A percentile compares a stretch with the other conserved stretches of the same genome.
phyloP scores from a whole-genome alignment of 1,284 basidiomycete species.

The Puccinia novopanici region DNA sequence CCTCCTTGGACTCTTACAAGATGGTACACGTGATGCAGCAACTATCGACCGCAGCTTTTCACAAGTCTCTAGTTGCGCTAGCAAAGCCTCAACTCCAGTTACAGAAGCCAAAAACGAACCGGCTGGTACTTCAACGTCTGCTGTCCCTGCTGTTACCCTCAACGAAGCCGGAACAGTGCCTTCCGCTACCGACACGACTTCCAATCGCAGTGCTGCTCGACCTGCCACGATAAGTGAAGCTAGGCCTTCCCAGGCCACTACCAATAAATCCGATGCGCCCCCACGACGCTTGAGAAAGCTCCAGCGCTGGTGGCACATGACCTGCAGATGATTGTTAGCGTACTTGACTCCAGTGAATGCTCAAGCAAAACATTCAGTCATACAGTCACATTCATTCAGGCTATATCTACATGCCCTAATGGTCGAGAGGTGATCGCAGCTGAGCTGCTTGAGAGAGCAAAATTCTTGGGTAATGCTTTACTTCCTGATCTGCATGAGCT shows the following conservation, averaged over 20 bases:
- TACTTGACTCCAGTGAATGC: constrained; percentile 88
- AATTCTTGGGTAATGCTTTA: constrained; percentile 76
- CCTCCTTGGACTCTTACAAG: too few relatives aligned
- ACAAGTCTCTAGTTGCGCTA: too few relatives aligned
- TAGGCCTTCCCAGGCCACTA: constrained; percentile 9
- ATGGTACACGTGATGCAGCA: too few relatives aligned
- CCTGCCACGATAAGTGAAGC: constrained; percentile 24
- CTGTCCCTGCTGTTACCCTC: constrained; percentile 19
- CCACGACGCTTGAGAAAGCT: constrained; percentile 63
- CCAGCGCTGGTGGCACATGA: constrained; percentile 79
- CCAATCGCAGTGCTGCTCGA: constrained; percentile 21
- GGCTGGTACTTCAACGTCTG: neutral
- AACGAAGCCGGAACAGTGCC: constrained; percentile 34
- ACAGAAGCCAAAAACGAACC: constrained; percentile 14
- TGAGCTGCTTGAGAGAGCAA: constrained; percentile 78
- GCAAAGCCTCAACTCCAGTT: too few relatives aligned
- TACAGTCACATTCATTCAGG: constrained; percentile 82
- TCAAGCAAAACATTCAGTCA: constrained; percentile 91
- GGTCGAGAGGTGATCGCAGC: constrained; percentile 81
- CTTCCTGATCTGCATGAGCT: constrained; percentile 76
- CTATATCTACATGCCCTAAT: constrained; percentile 81
- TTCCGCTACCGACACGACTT: constrained; percentile 61
- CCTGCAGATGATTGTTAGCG: constrained; percentile 85
- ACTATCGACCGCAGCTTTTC: too few relatives aligned
- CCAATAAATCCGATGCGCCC: constrained; percentile 47